Base-by-base conservation (phyloP, 495 filamentous ascomycete species). In the Penicillium pulvis region DNA sequence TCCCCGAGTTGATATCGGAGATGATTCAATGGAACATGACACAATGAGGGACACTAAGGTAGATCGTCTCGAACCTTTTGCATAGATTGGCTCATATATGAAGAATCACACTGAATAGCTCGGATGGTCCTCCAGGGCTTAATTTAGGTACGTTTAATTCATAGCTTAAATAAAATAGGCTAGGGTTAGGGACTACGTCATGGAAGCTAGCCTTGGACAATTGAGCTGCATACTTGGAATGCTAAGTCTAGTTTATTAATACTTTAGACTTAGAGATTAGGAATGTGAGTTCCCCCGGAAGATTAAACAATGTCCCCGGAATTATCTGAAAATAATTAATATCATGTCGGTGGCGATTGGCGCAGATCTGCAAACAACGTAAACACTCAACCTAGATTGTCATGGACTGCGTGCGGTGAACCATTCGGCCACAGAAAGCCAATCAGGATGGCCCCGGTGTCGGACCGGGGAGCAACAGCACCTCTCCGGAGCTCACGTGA, bases 401-500 rank as follows among this genome's bases (percentile, higher is more conserved):
- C 20, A 54, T 24, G 41, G 30, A 54, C 39, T 41, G 39, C 14
- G 39, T 17, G 39, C 39, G 39, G 39, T 41, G 39, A 41, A 41
- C 39, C 39, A 41, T 14, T 17, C 36, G 51, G 51, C 11, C 35
- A 26, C 8, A 7, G 6, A 4, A 10, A 23, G 20, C 51, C 51
- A 53, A 53, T 53, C 51, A 53, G 8, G 41, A 33, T 16, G 23
- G 1, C n/a, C 26, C 50, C 73, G 68, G 67, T 64, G 65, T 73
- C 67, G 70, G 69, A 31, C 69, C 73, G 75, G 73, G 76, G 76
- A 79, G 75, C 30, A 42, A 12, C 0, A 8, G 51, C 33, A 9
- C 57, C 60, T 73, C 72, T 79, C 76, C 76, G 76, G 61, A 19
- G 36, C 66, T 74, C 66, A 69, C 69, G 66, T 62, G 55, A 42